Base-by-base conservation (phyloP, 345 rosid genomes). In the Alliaria petiolata region DNA sequence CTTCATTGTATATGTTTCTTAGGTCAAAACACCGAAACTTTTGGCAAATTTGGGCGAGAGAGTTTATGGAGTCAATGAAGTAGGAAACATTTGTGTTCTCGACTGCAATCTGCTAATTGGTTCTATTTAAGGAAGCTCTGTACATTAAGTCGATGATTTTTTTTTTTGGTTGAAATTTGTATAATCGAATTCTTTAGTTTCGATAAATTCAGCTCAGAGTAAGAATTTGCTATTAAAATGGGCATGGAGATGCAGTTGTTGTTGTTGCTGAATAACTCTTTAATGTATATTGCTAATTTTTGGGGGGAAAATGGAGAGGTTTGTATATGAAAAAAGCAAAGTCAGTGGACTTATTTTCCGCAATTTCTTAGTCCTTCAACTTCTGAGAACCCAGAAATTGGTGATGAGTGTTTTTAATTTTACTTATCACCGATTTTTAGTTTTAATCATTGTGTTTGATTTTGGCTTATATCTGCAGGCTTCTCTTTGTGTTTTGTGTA, bases 401-500 rank as follows among this genome's bases (percentile, higher is more conserved):
- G 53, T 28, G 47, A 20, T 8, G 62, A 19, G 34, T 38, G 55
- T 25, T 8, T 25, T 13, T 7, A 1, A n/a, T n/a, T 52, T 42
- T 63, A 31, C 58, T 34, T 58, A 33, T 20, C 38, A 45, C 17
- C 38, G 36, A 22, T 40, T 70, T 68, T n/a, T n/a, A 16, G 6
- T 49, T 51, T 35, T 3, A 12, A 11, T 59, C 1, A 22, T 42
- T 76, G 11, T 76, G 36, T 13, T 15, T 35, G 2, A 25, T 14
- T 52, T 22, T 50, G 54, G 28, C n/a, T 53, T 22, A 0, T 69
- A 7, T 65, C 61, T 83, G 81, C 91, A 95, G 97, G 91, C 78
- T 95, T 71, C 89, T 93, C 34, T 54, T 78, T 52, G 81, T 89
- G 67, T 93, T 93, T 78, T 93, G 98, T 72, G 70, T 89, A 35